phyloP scores from a whole-genome alignment of 106 monocot genomes.

The Cymbidium sinense region DNA sequence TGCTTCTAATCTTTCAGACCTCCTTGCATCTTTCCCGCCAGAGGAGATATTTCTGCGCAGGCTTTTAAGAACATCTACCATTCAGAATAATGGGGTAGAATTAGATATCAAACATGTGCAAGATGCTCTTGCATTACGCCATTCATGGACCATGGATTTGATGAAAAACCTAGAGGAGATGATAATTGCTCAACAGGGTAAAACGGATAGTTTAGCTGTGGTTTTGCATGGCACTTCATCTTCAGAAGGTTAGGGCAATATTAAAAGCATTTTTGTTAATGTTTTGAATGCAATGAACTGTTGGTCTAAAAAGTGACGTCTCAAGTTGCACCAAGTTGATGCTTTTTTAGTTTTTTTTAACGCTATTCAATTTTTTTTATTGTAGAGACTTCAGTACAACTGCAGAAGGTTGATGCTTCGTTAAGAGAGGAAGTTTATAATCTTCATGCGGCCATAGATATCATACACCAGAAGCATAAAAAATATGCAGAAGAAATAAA shows the following conservation, averaged over 20 bases:
- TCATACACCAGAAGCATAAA: slow-evolving; percentile 61
- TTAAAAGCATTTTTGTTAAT: not conserved
- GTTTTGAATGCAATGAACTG: not conserved
- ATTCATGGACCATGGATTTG: slow-evolving; percentile 52
- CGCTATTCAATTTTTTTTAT: not conserved
- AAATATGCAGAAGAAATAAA: slow-evolving; percentile 57
- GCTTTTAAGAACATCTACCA: slow-evolving; percentile 36
- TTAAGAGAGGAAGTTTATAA: slow-evolving; percentile 52
- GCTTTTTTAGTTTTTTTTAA: not conserved
- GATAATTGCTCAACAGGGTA: slow-evolving; percentile 44
- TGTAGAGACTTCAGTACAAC: slow-evolving; percentile 58
- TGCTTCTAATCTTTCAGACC: slow-evolving; percentile 30
- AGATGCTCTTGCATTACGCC: slow-evolving; percentile 57
- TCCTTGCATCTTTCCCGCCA: slow-evolving; percentile 49
- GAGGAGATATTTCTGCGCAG: slow-evolving; percentile 73
- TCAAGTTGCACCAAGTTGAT: not conserved
- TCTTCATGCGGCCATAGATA: slow-evolving; percentile 42
- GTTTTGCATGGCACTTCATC: slow-evolving; percentile 39
- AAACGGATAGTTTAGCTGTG: slow-evolving; percentile 48
- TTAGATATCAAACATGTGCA: slow-evolving; percentile 33
- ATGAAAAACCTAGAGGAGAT: slow-evolving; percentile 64
- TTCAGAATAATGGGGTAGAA: slow-evolving; percentile 17
- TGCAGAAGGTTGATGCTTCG: slow-evolving; percentile 54
- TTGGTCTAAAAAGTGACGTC: not conserved
- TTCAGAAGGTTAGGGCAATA: slow-evolving; percentile 54